phyloP scores from a whole-genome alignment of 2,329 filamentous ascomycete species.

The Escovopsis sp. region DNA sequence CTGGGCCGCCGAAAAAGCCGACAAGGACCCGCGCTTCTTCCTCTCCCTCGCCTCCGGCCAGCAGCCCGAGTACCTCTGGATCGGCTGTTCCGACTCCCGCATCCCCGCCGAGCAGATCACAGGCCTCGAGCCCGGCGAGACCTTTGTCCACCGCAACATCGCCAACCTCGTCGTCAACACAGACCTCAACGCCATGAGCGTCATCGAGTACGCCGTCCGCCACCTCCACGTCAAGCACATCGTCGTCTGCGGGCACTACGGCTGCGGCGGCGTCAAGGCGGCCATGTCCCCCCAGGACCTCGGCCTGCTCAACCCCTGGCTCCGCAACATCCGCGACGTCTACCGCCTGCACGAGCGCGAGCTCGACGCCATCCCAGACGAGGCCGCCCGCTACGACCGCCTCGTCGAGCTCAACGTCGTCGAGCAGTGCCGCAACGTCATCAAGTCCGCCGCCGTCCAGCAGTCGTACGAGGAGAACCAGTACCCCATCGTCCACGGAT shows the following conservation, averaged over 20 bases:
- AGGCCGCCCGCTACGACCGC: constrained; percentile 47
- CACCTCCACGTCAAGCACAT: constrained; percentile 73
- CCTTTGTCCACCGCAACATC: constrained; percentile 78
- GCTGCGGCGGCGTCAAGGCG: constrained; percentile 62
- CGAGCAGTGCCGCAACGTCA: constrained; percentile 62
- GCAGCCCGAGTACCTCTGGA: constrained; percentile 64
- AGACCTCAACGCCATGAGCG: constrained; percentile 66
- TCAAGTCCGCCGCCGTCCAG: constrained; percentile 69
- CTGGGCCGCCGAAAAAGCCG: constrained; percentile 47
- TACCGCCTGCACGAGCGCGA: constrained; percentile 58
- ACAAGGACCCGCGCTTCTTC: constrained; percentile 51
- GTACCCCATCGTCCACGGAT: constrained; percentile 58
- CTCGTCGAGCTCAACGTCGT: constrained; percentile 75
- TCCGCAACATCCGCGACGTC: constrained; percentile 60
- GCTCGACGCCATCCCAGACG: constrained; percentile 47
- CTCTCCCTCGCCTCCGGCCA: constrained; percentile 48
- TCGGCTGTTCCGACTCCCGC: constrained; percentile 81
- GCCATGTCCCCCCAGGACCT: constrained; percentile 58
- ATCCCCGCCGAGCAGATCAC: constrained; percentile 85
- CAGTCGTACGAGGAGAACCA: constrained; percentile 48
- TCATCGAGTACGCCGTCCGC: constrained; percentile 76
- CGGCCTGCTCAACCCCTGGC: constrained; percentile 58
- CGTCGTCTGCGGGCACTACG: constrained; percentile 66
- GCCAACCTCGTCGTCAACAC: constrained; percentile 32
- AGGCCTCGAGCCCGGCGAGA: constrained; percentile 71